Percentiles rank a stretch among this genome's conserved stretches.
These are phyloP conservation scores for Ottelia alismoides DNA, from an alignment of 106 monocot species.

Conservation along the genomic window DNA sequence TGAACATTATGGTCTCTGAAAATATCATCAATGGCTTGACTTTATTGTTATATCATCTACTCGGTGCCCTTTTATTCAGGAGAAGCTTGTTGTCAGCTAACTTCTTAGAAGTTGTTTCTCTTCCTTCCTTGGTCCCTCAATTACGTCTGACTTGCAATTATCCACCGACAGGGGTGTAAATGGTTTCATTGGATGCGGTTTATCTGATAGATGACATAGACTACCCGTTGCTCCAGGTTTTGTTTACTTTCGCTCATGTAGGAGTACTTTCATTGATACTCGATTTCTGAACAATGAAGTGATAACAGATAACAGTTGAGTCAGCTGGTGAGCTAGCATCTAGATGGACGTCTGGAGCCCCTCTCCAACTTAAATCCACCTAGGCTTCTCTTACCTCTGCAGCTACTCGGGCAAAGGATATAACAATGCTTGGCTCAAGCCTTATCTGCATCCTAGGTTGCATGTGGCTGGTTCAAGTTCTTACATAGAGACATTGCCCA, in stretches of 20 bases:
- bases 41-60: constrained; percentile 69
- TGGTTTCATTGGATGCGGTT: constrained; percentile 52
- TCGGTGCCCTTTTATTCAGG: constrained; percentile 56
- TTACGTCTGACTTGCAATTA: constrained; percentile 6
- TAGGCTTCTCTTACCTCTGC: constrained; percentile 35
- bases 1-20: constrained; percentile 80
- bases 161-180: constrained; percentile 29
- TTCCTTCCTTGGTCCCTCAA: constrained; percentile 37
- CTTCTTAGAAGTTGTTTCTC: constrained; percentile 76
- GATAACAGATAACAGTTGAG: constrained; percentile 36
- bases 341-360: constrained; percentile 16
- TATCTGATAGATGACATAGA: constrained; percentile 20
- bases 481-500: constrained; percentile 81
- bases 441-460: constrained; percentile 65
- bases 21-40: constrained; percentile 74
- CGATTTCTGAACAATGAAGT: constrained; percentile 42
- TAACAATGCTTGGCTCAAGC: constrained; percentile 53
- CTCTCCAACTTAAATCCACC: constrained; percentile 20
- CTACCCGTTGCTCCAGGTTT: constrained; percentile 44
- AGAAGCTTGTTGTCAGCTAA: constrained; percentile 51
- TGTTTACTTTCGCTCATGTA: constrained; percentile 62
- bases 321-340: constrained; percentile 27
- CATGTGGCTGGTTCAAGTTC: constrained; percentile 37
- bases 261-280: constrained; percentile 59
- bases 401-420: constrained; percentile 26